These are phyloP conservation scores for Ambrosiella xylebori DNA, from an alignment of 2,329 filamentous ascomycete species.

Conservation along the genomic window DNA sequence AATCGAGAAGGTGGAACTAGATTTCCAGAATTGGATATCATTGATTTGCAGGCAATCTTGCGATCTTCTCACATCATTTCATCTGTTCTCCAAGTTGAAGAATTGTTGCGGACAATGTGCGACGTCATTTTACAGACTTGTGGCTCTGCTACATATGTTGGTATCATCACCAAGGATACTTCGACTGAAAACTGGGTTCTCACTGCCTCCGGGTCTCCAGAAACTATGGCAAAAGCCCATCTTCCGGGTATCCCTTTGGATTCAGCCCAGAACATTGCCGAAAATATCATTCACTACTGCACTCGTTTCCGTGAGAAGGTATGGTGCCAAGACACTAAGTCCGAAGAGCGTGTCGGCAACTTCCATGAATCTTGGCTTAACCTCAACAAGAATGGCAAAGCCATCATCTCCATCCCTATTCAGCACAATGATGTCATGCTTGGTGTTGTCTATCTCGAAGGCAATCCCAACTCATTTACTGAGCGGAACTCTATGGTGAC, in stretches of 20 bases:
- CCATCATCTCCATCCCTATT: conserved; percentile 67
- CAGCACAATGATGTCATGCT: conserved; percentile 52
- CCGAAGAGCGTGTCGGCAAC: conserved; percentile 63
- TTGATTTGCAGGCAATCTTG: conserved; percentile 62
- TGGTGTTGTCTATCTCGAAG: conserved; percentile 60
- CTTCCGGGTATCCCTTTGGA: conserved; percentile 46
- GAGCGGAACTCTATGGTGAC: conserved; percentile 52
- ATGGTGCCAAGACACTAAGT: conserved; percentile 55
- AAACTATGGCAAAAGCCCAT: conserved; percentile 49
- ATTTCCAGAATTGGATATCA: conserved; percentile 63
- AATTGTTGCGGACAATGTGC: conserved; percentile 63
- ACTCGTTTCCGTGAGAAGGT: conserved; percentile 60
- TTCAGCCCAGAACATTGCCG: conserved; percentile 51
- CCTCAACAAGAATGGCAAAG: conserved; percentile 51
- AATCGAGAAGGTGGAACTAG: conserved; percentile 37
- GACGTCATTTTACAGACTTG: conserved; percentile 66
- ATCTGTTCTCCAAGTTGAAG: conserved; percentile 58
- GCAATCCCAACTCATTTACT: conserved; percentile 58
- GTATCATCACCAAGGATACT: conserved; percentile 56
- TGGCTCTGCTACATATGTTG: conserved; percentile 52
- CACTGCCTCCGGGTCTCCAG: conserved; percentile 55
- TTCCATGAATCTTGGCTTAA: conserved; percentile 52
- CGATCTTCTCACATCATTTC: conserved; percentile 67
- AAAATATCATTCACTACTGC: conserved; percentile 61
- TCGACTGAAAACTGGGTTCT: conserved; percentile 46